Base-by-base conservation (phyloP, 805 yeast genomes). In the Clavispora phyllophila region DNA sequence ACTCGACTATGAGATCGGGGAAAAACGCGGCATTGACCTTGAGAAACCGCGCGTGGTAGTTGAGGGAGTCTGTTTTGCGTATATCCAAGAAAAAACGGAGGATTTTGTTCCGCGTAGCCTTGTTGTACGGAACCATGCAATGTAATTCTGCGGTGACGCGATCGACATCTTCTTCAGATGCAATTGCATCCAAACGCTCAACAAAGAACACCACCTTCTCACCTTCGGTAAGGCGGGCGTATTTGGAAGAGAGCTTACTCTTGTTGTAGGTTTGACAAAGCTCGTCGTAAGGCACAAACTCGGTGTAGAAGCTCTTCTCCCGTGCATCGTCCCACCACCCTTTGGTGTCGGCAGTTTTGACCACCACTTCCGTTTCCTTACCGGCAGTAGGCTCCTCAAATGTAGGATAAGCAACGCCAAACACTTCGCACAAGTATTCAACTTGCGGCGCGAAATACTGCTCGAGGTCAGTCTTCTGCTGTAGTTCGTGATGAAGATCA, bases 51-150 rank as follows among this genome's bases (percentile, higher is more conserved):
- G 85, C 78, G 58, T 76, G 83, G 36, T 74, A 67, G 44, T 65
- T 72, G 23, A 75, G 61, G 46, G 68, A 71, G 27, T 70, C 64
- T 50, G 75, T 56, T 45, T 76, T 75, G 36, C 67, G 60, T 37
- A 73, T 65, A 18, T 76, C 78, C 5, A 71, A 62, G 42, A 87
- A 75, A 54, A 78, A 79, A 40, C 73, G 75, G 38, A 78, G 54
- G 7, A 89, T 56, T 49, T 87, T 68, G 48, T 79, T 76, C 37
- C 72, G 75, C 0, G 95, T 79, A 0, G 93, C 89, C 58, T 83
- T 87, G 54, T 85, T 86, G 56, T 82, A 76, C 19, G 87, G 61
- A 22, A 70, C 62, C n/a, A 61, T 49, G 3, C 47, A 41, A 76
- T 84, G 76, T 58, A 76, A 82, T 8, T 66, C 68, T 13, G 57